phyloP scores from a whole-genome alignment of 306 rosid species.

The Cajanus cajan region DNA sequence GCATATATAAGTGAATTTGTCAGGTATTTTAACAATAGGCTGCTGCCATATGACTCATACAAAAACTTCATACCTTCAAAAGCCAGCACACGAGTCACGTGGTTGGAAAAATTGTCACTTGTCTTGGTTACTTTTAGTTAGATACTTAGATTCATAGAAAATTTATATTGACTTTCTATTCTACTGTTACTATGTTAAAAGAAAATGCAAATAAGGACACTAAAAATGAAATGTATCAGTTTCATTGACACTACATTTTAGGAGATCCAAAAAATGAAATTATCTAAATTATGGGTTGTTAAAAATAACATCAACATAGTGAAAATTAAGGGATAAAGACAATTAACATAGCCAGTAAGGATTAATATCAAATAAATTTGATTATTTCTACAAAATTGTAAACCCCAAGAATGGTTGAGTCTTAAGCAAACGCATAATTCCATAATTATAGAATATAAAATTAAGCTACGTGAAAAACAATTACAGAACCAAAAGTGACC shows the following conservation, averaged over 20 bases:
- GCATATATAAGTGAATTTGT: not conserved
- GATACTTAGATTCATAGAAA: not conserved
- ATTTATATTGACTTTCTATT: not conserved
- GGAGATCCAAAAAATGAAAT: constrained; percentile 25
- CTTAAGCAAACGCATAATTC: not conserved
- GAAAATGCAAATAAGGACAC: constrained; percentile 19
- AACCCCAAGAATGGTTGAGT: not conserved
- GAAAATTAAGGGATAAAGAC: constrained; percentile 3
- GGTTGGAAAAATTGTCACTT: not conserved
- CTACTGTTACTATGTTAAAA: not conserved
- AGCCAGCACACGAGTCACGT: constrained; percentile 1
- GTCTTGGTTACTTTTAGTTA: constrained; percentile 1
- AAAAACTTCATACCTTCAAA: constrained; percentile 13
- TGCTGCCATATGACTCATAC: not conserved
- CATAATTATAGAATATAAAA: not conserved
- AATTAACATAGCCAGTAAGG: not conserved
- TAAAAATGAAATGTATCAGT: not conserved
- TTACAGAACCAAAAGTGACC: not conserved
- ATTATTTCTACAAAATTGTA: not conserved
- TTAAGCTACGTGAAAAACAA: not conserved
- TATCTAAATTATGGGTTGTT: constrained; percentile 7
- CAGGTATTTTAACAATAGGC: constrained; percentile 1
- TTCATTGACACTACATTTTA: not conserved
- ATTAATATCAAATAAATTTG: not conserved
- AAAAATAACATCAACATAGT: constrained; percentile 23